phyloP scores from a whole-genome alignment of 345 rosid genomes.

The Trapa incisa region DNA sequence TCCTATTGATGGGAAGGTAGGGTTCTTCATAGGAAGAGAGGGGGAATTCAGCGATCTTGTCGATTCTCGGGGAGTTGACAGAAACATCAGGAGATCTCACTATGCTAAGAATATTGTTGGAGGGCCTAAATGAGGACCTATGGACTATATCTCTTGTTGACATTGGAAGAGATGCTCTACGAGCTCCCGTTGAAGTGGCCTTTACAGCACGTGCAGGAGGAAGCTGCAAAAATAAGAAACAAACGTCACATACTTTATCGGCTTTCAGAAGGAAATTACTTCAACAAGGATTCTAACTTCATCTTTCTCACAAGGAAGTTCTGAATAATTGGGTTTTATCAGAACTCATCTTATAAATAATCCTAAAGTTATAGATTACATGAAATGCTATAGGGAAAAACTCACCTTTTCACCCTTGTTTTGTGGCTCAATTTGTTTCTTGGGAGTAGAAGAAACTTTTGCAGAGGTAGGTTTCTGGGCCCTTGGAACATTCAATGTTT shows the following conservation, averaged over 20 bases:
- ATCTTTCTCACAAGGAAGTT: too few species aligned
- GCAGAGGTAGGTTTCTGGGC: constrained; percentile 26
- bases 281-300: not conserved
- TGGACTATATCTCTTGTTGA: constrained; percentile 28
- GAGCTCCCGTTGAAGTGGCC: constrained; percentile 24
- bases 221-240: constrained; percentile 34
- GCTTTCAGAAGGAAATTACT: not conserved
- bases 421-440: constrained; percentile 27
- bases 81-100: constrained; percentile 87
- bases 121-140: constrained; percentile 26
- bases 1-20: constrained; percentile 37
- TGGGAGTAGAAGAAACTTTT: constrained; percentile 42
- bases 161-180: constrained; percentile 79
- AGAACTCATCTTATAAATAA: too few species aligned
- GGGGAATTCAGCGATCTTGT: constrained; percentile 92
- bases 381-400: not conserved
- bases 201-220: constrained; percentile 32
- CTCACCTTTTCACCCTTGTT: constrained; percentile 60
- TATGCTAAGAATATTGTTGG: constrained; percentile 33
- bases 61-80: constrained; percentile 86
- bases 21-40: constrained; percentile 73
- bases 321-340: too few species aligned
- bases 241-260: not conserved
- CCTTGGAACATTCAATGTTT: constrained; percentile 33
- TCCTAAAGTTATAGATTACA: too few species aligned